phyloP scores from a whole-genome alignment of 139 green algal species.

The Micractinium sp. region DNA sequence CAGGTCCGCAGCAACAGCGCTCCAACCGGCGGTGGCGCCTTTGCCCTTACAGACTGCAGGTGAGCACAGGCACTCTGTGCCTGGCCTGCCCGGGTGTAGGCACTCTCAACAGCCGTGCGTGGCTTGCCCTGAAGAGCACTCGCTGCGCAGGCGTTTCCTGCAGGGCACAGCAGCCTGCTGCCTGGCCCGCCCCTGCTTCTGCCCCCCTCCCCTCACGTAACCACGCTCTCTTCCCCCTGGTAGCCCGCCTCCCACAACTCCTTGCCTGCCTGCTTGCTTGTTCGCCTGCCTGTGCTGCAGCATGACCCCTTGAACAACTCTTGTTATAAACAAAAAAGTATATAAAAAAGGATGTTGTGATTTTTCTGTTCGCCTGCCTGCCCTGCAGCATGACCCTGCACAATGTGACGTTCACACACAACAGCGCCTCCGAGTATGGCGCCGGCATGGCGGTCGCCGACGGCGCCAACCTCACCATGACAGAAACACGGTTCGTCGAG shows the following conservation, averaged over 20 bases:
- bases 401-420: neutral
- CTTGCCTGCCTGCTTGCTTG: neutral
- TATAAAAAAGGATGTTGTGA: neutral
- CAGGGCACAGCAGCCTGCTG: too few relatives aligned
- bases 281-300: neutral
- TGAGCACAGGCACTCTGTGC: neutral
- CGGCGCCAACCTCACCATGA: neutral
- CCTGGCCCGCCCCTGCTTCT: too few relatives aligned
- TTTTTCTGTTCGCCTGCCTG: neutral
- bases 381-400: neutral
- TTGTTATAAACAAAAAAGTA: too few relatives aligned
- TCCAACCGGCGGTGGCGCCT: conserved; percentile 26
- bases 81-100: too few relatives aligned
- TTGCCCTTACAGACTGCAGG: conserved; percentile 14
- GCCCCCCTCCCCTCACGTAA: too few relatives aligned
- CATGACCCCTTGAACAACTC: neutral
- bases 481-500: neutral
- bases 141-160: too few relatives aligned
- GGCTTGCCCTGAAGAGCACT: too few relatives aligned
- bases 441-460: conserved; percentile 3
- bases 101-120: too few relatives aligned
- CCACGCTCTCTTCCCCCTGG: neutral
- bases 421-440: conserved; percentile 22
- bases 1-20: conserved; percentile 25
- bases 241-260: neutral